Base-by-base conservation (phyloP, 495 filamentous ascomycete genomes). In the Lindgomyces ingoldianus region DNA sequence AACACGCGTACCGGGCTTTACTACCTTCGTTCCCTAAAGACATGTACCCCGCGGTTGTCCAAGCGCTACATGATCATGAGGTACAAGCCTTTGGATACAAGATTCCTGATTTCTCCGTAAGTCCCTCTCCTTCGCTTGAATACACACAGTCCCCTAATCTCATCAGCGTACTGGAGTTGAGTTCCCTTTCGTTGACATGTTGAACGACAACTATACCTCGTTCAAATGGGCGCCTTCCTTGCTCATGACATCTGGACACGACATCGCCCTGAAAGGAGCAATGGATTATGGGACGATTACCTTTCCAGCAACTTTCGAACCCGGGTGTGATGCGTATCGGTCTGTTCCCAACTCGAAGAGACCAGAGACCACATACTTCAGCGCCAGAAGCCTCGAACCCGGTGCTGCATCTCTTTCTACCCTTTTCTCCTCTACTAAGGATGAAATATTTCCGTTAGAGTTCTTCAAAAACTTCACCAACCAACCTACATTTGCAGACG, bases 381-480 rank as follows among this genome's bases (percentile, higher is more conserved):
- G 66, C 16, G 60, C 66, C 12, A 44, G 42, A 18, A 68, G 65
- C 29, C 11, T 52, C 16, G 53, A 54, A 27, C 39, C 58, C 18
- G 54, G 54, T 19, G 60, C 47, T 16, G 66, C 60, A 56, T 59
- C 36, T 16, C 26, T 64, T 1, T 53, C 30, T 22, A 60, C 60
- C 10, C 0, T 60, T 0, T 64, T 60, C 45, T 64, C 54, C 9
- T 55, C 55, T 18, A 54, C 60, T 18, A 39, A 53, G 14, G 30
- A 64, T 10, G 59, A 59, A 33, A 9, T 48, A 11, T 69, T 55
- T 41, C 53, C 60, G 3, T 29, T 64, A 1, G 48, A 57, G 11
- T 69, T 69, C 54, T 69, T 60, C 55, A 69, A 60, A 54, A 69
- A 69, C 42, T 26, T 55, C 21, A 64, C 66, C 0, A 69, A 64